phyloP scores from a whole-genome alignment of 371 early-diverging fungal genomes.

The Cokeromyces recurvatus region DNA sequence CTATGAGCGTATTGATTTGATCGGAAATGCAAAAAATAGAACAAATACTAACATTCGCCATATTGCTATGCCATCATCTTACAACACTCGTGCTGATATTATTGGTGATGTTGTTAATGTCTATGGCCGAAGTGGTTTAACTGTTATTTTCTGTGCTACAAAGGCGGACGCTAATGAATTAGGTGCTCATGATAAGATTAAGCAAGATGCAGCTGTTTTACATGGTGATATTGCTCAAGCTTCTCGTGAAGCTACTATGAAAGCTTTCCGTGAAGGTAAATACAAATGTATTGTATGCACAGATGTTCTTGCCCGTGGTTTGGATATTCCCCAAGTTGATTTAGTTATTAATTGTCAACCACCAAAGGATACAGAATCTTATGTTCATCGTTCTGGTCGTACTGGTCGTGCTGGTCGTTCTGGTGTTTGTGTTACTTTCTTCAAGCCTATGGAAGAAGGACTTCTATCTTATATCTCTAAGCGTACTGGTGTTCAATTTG shows the following conservation, averaged over 20 bases:
- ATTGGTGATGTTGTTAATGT: conserved; percentile 84
- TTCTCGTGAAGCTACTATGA: conserved; percentile 82
- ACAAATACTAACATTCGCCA: conserved; percentile 77
- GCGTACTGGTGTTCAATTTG: conserved; percentile 77
- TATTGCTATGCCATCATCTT: conserved; percentile 76
- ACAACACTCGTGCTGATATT: conserved; percentile 73
- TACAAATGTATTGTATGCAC: conserved; percentile 87
- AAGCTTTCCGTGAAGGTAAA: conserved; percentile 85
- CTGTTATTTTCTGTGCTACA: conserved; percentile 91
- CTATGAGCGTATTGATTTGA: conserved; percentile 76
- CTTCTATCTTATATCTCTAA: conserved; percentile 69
- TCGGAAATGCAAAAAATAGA: conserved; percentile 71
- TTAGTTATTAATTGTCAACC: conserved; percentile 97
- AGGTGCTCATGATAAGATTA: conserved; percentile 72
- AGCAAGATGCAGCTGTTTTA: conserved; percentile 80
- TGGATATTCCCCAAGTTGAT: conserved; percentile 97
- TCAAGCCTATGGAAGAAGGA: conserved; percentile 79
- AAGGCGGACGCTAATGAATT: conserved; percentile 90
- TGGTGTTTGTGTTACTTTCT: conserved; percentile 91
- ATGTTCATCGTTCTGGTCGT: conserved; percentile 97
- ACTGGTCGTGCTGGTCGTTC: conserved; percentile 94
- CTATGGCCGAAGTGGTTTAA: conserved; percentile 74
- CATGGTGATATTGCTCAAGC: conserved; percentile 95
- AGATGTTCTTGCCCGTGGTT: conserved; percentile 95
- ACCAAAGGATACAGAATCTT: conserved; percentile 90